Base-by-base conservation (phyloP, 257 asterid species). In the Rhazya stricta region DNA sequence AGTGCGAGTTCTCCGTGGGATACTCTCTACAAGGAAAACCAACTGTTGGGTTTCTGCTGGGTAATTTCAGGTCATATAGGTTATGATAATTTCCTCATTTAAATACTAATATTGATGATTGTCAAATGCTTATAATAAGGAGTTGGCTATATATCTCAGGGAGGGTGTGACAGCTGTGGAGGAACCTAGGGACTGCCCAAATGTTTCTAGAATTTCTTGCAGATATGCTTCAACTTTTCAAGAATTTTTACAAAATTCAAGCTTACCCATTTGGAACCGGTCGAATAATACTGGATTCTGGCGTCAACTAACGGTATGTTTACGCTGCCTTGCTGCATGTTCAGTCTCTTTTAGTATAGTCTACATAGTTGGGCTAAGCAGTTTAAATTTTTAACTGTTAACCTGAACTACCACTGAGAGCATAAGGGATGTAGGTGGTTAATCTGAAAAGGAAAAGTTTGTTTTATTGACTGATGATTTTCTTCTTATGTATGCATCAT, bases 141-240 rank as follows among this genome's bases (percentile, higher is more conserved):
- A 76, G 50, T 63, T 72, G 76, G 43, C 51, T 43, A 57, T 58
- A 73, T 79, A 58, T 65, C 81, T 9, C 43, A 95, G 99, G 98
- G 99, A 95, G 80, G 99, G 99, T 39, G 96, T 95, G 67, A 95
- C 98, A 69, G 99, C 99, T 72, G 93, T 95, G 66, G 96, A 95
- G 87, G 99, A 92, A 78, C 96, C 99, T 29, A 78, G 85, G 39
- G 87, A 87, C 83, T 95, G 98, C 77, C 98, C 94, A 42, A 95
- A 95, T 77, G 91, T 95, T 79, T 95, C 98, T 75, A 81, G 63
- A 68, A 72, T 89, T 83, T 85, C 96, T 76, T 83, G 91, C 85
- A 84, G 84, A 86, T 95, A 91, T 86, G 97, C 97, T 71, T 76
- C 88, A 51, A 62, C 86, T 72, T 89, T 95, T 83, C 98, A 95